Conservation (phyloP, 192 early-diverging fungal species). For the Cetraspora pellucida region DNA sequence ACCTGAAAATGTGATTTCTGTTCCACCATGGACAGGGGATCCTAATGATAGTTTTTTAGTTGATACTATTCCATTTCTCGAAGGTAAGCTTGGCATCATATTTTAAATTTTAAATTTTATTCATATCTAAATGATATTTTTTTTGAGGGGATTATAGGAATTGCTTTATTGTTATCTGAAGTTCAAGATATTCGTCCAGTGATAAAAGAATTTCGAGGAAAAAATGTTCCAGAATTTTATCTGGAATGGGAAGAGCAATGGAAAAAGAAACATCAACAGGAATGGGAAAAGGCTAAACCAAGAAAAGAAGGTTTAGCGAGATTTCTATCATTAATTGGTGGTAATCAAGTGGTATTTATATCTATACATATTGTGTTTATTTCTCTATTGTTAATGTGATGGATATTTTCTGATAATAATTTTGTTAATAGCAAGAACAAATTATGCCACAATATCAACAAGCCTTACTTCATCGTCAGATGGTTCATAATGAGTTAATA, state of each 20-base stretch:
- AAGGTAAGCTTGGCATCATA: conserved; percentile 60
- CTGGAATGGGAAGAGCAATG: conserved; percentile 69
- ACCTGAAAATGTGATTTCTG: conserved; percentile 86
- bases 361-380: neutral
- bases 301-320: conserved; percentile 60
- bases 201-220: conserved; percentile 66
- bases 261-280: conserved; percentile 59
- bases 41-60: conserved; percentile 77
- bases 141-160: conserved; percentile 36
- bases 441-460: conserved; percentile 68
- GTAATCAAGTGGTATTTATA: conserved; percentile 40
- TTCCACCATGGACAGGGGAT: conserved; percentile 87
- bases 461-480: conserved; percentile 62
- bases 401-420: neutral
- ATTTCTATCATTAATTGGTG: conserved; percentile 50
- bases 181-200: conserved; percentile 76
- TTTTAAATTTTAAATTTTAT: conserved; percentile 5
- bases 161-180: conserved; percentile 65
- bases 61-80: conserved; percentile 88
- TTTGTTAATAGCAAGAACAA: conserved; percentile 45
- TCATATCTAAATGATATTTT: neutral
- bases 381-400: neutral
- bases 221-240: conserved; percentile 71
- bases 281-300: conserved; percentile 66
- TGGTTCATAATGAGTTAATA: conserved; percentile 52